Evolutionary conservation across 768 basidiomycete genomes (phyloP), one percentile per base, ranked within the genome.

Genomic region (Xerocomellus intermedius): DNA sequence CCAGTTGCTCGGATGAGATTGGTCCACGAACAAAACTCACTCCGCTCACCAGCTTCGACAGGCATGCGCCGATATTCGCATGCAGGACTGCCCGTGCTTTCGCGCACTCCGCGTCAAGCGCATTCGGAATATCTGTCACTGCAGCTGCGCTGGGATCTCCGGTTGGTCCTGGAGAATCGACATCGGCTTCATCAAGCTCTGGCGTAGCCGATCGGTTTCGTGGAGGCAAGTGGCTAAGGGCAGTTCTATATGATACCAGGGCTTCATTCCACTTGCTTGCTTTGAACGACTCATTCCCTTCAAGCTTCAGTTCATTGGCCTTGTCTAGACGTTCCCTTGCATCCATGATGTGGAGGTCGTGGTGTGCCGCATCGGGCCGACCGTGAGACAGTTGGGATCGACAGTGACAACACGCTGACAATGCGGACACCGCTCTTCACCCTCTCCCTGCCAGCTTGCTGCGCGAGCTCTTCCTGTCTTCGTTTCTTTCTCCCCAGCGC

Each of bases 41-140:
- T 35, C 22, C 19, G 63, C 85, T 65, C 63, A 91, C 93, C 70
- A 91, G 70, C 64, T 91, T 91, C 6, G 90, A 78, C 66, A 85
- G 77, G 63, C 93, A 95, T 48, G 94, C 94, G 0, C 81, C 94
- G 37, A 96, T 84, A 66, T 98, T 98, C n/a, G 89, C 86, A 67
- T 89, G 82, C 60, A 95, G 68, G 16, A 91, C 77, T 30, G 92
- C 84, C 50, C 91, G 80, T 24, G 80, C 76, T 63, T 84, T 85
- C 13, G 76, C 73, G 58, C 77, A 81, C 48, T 83, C 75, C 36
- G 60, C 39, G 36, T 83, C 77, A n/a, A 79, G 55, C 32, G 69
- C 72, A 14, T 67, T 60, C 21, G 73, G 64, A 33, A 58, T 21
- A 22, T 61, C 61, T 52, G 69, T 39, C 36, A 24, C 41, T 9